Evolutionary conservation across 2,329 filamentous ascomycete species (phyloP), one percentile per base, ranked within the genome.

Genomic region (Alternaria infectoria): DNA sequence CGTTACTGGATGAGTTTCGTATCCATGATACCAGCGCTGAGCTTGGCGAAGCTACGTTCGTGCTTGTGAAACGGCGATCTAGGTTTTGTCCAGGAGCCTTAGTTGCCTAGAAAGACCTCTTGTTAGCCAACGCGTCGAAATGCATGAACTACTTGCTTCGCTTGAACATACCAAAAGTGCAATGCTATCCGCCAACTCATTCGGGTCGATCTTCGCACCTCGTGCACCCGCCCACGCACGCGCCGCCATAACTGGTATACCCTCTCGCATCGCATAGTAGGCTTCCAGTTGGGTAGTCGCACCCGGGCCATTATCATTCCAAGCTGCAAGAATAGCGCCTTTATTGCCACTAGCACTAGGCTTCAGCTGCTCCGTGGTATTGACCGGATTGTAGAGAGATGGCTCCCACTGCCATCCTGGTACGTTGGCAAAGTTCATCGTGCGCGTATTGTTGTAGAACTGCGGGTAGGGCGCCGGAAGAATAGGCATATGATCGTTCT

Each of bases 401-500:
- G 83, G 83, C 21, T 82, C 75, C 83, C 83, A 85, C 46, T 85
- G 83, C 82, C 81, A 83, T 0, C 75, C 79, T 0, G 67, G 61
- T 5, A 74, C 64, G 25, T 79, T 76, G 3, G 79, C 82, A 46
- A 87, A 87, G 63, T 82, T 78, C 55, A 84, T 64, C 0, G 83
- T 77, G 0, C 83, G 77, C n/a, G 76, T 76, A 51, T 77, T 74
- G 62, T 84, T 83, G 72, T 82, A 84, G 63, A 83, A 83, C 47
- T 84, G 83, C 1, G 83, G 81, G 52, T 85, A 85, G 5, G 80
- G 78, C 0, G 81, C 82, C 0, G 83, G 83, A 0, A 81, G 59
- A 36, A 84, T 84, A 2, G 83, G 83, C 54, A 72, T 81, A 65
- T 84, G 83, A 62, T 85, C 82, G 62, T 86, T 87, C 62, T 87